Base-by-base conservation (phyloP, 2,329 filamentous ascomycete species). In the Mycosphaerelloides madeirae region DNA sequence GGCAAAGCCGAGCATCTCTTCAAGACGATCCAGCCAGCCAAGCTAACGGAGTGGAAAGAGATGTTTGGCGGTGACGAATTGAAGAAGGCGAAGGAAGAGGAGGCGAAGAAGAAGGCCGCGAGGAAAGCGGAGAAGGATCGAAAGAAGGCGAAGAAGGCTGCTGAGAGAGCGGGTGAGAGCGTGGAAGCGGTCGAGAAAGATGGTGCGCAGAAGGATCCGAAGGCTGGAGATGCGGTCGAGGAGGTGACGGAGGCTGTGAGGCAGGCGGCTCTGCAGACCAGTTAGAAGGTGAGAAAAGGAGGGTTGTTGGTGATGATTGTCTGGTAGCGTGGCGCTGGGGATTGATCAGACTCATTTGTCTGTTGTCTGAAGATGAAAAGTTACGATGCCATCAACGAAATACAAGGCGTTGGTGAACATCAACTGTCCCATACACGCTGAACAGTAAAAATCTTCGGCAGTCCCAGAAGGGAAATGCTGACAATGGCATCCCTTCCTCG, bases 1-100 rank as follows among this genome's bases (percentile, higher is more conserved):
- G 87, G 87, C 55, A 84, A 84, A 62, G 81, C 89, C 0, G 78
- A 80, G 53, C 84, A 88, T 73, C 75, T 95, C 25, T 95, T 95
- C 69, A n/a, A n/a, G n/a, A n/a, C n/a, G n/a, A n/a, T n/a, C n/a
- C n/a, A n/a, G n/a, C n/a, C n/a, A n/a, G n/a, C n/a, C n/a, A n/a
- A n/a, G n/a, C 79, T 79, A n/a, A 79, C 78, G 42, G 85, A 91
- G 64, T 95, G 89, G 89, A 81, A 84, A 46, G 79, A 84, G 51
- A 77, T 79, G 55, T 95, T 82, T 57, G 83, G 83, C 39, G 83
- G 83, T 6, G 79, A 76, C 16, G 79, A 83, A 59, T 75, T 76
- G 29, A 74, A 83, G 56, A 81, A 87, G 52, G 83, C 83, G 60
- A 84, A 85, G 59, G 82, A 85, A 54, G 84, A 84, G 60, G 83